These are phyloP conservation scores for Heterobasidion occidentale DNA, from an alignment of 1,284 basidiomycete genomes.

Conservation along the genomic window DNA sequence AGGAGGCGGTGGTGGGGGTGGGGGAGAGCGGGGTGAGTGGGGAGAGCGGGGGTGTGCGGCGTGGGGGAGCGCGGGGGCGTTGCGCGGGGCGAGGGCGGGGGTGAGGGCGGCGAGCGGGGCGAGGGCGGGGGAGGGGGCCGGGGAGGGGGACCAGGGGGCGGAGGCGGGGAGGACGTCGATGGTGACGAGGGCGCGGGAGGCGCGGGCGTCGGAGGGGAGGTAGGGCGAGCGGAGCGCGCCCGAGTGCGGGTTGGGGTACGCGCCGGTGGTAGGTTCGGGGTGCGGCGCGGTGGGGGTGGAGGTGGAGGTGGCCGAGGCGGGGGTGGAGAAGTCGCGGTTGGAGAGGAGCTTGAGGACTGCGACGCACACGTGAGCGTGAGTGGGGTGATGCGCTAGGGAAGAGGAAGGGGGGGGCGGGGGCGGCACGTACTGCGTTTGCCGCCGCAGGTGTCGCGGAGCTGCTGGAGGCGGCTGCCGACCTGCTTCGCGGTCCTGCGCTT, in stretches of 20 bases:
- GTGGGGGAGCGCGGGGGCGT: conserved; percentile 9
- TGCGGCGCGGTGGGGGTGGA: conserved; percentile 2
- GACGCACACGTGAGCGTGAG: background rate
- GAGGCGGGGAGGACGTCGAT: conserved; percentile 48
- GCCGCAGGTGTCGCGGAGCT: conserved; percentile 58
- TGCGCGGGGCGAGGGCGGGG: conserved; percentile 8
- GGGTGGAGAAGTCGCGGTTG: conserved; percentile 19
- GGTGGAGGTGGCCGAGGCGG: conserved; percentile 4
- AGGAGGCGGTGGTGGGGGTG: conserved; percentile 51
- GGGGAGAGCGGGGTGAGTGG: conserved; percentile 18
- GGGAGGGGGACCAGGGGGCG: conserved; percentile 11
- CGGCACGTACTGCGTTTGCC: conserved; percentile 49
- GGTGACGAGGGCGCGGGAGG: conserved; percentile 39
- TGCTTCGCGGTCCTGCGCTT: conserved; percentile 62
- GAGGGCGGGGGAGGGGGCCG: conserved; percentile 4
- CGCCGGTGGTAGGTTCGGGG: conserved; percentile 6
- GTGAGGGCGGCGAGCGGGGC: background rate
- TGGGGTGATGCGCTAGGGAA: conserved; percentile 1
- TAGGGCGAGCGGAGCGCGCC: conserved; percentile 10
- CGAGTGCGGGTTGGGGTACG: conserved; percentile 4
- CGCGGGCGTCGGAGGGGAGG: conserved; percentile 5
- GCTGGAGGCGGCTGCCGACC: conserved; percentile 66
- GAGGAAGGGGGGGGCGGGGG: background rate
- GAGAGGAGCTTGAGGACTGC: conserved; percentile 26
- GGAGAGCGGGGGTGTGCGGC: conserved; percentile 9